These are phyloP conservation scores for Melanopsichium pennsylvanicum DNA, from an alignment of 1,284 basidiomycete genomes.

Conservation along the genomic window DNA sequence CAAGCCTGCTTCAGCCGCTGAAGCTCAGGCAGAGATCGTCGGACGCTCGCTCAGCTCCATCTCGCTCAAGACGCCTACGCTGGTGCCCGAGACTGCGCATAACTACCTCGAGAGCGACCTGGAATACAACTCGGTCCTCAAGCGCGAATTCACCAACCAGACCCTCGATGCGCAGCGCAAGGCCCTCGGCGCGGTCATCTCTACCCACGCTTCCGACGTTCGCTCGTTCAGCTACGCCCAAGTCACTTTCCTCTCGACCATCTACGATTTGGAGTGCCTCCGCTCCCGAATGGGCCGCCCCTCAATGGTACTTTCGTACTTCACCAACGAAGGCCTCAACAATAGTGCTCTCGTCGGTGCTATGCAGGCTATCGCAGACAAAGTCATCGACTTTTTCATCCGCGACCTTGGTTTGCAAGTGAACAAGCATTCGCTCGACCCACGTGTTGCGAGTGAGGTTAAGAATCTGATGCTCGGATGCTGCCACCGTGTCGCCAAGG, in stretches of 20 bases:
- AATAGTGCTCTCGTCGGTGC: constrained; percentile 73
- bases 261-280: constrained; percentile 89
- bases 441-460: constrained; percentile 78
- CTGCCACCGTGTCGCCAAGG: constrained; percentile 83
- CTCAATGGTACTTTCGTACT: constrained; percentile 85
- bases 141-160: constrained; percentile 67
- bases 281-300: constrained; percentile 81
- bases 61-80: constrained; percentile 83
- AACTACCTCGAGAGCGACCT: constrained; percentile 88
- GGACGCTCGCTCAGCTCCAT: constrained; percentile 74
- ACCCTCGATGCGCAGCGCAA: constrained; percentile 60
- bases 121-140: constrained; percentile 89
- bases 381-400: constrained; percentile 70
- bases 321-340: constrained; percentile 86
- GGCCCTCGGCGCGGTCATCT: constrained; percentile 70
- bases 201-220: constrained; percentile 77
- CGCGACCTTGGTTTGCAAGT: constrained; percentile 70
- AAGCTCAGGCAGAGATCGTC: constrained; percentile 77
- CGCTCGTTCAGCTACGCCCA: constrained; percentile 81
- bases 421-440: constrained; percentile 79
- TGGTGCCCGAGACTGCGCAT: constrained; percentile 82
- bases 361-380: constrained; percentile 86
- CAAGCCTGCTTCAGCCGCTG: constrained; percentile 69
- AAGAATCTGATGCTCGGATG: constrained; percentile 78
- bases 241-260: constrained; percentile 83